These are phyloP conservation scores for Oehlia diaphana DNA, from an alignment of 192 early-diverging fungal species.

Conservation along the genomic window DNA sequence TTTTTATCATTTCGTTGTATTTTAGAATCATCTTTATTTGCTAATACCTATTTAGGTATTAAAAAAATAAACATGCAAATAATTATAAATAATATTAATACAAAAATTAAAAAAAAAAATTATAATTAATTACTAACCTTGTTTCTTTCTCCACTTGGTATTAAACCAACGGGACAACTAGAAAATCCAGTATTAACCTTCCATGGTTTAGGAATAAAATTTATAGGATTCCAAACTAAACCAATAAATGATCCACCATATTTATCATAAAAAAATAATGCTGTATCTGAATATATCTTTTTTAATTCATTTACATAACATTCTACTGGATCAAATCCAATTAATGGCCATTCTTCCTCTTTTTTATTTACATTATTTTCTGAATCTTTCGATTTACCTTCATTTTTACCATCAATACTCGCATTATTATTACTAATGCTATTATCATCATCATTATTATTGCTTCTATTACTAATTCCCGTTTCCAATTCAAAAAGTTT, in stretches of 20 bases:
- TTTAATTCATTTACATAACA: conserved; percentile 70
- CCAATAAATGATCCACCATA: conserved; percentile 74
- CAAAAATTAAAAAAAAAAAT: too few species aligned
- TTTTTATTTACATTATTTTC: background rate
- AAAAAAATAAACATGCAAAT: too few species aligned
- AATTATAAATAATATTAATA: background rate
- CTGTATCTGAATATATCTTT: conserved; percentile 57
- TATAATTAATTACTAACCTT: background rate
- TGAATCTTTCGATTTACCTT: too few species aligned
- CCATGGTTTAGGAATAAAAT: conserved; percentile 58
- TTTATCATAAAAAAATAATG: conserved; percentile 72
- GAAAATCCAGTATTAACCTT: conserved; percentile 65
- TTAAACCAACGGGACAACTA: background rate
- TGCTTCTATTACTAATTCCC: background rate
- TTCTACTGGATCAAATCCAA: conserved; percentile 76
- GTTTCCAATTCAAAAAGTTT: background rate
- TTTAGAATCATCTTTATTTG: background rate
- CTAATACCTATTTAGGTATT: background rate
- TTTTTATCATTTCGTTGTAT: conserved; percentile 35
- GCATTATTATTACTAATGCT: background rate
- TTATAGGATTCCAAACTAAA: conserved; percentile 65
- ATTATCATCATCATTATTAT: too few species aligned
- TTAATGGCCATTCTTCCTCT: conserved; percentile 45
- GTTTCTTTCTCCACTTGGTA: background rate
- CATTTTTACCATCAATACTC: background rate